Evolutionary conservation across 2,329 filamentous ascomycete species (phyloP).

Genomic region (Colletotrichum sojae): DNA sequence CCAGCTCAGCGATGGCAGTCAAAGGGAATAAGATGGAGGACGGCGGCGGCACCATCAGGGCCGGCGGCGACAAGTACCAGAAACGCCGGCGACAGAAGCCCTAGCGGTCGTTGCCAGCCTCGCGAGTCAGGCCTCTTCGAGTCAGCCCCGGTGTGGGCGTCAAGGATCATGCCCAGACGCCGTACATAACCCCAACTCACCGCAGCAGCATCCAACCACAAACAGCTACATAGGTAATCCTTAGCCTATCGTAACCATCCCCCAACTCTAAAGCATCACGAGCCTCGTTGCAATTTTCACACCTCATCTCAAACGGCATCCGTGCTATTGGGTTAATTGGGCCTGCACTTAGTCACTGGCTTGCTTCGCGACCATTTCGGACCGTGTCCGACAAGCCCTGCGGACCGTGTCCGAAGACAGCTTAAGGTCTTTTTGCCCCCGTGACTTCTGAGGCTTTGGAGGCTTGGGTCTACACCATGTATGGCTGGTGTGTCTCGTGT

Average conservation of each 20-base stretch:
- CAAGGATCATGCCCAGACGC: conserved; percentile 31
- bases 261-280: conserved; percentile 39
- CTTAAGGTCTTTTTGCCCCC: conserved; percentile 10
- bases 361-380: background rate
- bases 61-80: background rate
- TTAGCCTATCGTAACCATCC: conserved; percentile 38
- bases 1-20: background rate
- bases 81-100: conserved; percentile 7
- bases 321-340: conserved; percentile 35
- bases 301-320: conserved; percentile 39
- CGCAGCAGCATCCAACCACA: conserved; percentile 37
- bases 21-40: background rate
- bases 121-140: conserved; percentile 38
- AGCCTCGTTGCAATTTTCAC: conserved; percentile 38
- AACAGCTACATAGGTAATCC: conserved; percentile 34
- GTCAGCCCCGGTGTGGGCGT: conserved; percentile 37
- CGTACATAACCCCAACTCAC: conserved; percentile 15
- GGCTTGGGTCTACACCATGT: conserved; percentile 7
- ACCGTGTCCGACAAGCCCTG: conserved; percentile 10
- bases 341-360: conserved; percentile 29
- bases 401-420: conserved; percentile 32
- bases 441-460: background rate
- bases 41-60: background rate
- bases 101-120: conserved; percentile 22
- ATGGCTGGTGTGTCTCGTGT: conserved; percentile 17